phyloP scores from a whole-genome alignment of 2,329 filamentous ascomycete species.

The Phialophora expanda region DNA sequence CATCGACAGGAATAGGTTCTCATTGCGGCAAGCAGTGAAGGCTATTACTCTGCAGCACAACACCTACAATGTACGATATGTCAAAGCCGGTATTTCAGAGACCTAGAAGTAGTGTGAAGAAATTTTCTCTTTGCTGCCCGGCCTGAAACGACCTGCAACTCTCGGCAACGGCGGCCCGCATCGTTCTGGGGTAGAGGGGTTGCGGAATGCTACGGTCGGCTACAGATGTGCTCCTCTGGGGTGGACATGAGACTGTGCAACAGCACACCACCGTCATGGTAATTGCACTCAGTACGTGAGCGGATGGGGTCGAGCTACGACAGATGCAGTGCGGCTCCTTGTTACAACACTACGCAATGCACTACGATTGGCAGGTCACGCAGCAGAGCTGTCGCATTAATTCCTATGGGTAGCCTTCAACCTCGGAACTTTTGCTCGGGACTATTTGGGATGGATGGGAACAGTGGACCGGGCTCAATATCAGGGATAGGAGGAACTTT shows the following conservation, averaged over 20 bases:
- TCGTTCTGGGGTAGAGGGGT: not conserved
- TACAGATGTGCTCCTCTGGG: not conserved
- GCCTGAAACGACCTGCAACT: not conserved
- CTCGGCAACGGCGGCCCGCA: not conserved
- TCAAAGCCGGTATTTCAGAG: not conserved
- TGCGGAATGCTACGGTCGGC: not conserved
- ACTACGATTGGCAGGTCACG: not conserved
- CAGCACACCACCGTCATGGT: not conserved
- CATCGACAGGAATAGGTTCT: not conserved
- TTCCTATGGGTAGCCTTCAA: not conserved
- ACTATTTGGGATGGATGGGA: not conserved
- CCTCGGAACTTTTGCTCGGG: not conserved
- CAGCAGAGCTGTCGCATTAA: not conserved
- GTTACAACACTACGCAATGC: not conserved
- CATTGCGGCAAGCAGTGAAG: not conserved
- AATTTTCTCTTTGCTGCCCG: slow-evolving; percentile 2
- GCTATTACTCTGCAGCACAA: slow-evolving; percentile 10
- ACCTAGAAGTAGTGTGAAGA: not conserved
- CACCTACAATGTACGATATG: slow-evolving; percentile 18
- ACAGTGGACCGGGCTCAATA: not conserved
- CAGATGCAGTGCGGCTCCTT: slow-evolving; percentile 3
- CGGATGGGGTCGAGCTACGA: not conserved
- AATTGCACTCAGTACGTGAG: not conserved
- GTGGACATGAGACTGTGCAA: not conserved
- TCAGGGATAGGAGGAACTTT: not conserved